Conservation (phyloP, 2,329 filamentous ascomycete species). For the Balansia obtecta region DNA sequence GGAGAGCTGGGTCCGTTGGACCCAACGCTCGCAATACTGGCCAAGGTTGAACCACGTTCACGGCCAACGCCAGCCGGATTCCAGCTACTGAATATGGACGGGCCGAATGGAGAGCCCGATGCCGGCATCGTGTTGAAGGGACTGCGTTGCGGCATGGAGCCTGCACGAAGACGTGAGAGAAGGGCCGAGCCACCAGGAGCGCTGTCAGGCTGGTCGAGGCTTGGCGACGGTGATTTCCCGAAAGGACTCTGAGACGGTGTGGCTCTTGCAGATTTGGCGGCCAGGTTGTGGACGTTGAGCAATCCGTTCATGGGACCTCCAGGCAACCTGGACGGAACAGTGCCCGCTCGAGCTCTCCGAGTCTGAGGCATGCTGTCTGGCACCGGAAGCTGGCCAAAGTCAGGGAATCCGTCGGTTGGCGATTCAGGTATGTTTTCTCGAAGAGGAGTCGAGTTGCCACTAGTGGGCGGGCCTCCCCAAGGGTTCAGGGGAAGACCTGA, state of each 20-base stretch:
- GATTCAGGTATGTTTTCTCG: conserved; percentile 97
- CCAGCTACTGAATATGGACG: conserved; percentile 86
- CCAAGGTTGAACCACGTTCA: conserved; percentile 76
- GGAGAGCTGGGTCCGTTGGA: conserved; percentile 87
- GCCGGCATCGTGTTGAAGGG: conserved; percentile 49
- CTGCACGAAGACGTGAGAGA: conserved; percentile 75
- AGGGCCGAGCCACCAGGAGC: conserved; percentile 53
- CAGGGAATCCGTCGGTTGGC: conserved; percentile 88
- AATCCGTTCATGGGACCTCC: conserved; percentile 53
- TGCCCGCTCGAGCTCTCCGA: conserved; percentile 80
- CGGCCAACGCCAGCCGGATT: conserved; percentile 51
- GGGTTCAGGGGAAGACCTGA: conserved; percentile 53
- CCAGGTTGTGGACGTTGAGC: conserved; percentile 40
- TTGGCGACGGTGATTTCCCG: conserved; percentile 50
- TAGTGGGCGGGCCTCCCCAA: conserved; percentile 94
- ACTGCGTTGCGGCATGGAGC: conserved; percentile 84
- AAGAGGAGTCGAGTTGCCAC: conserved; percentile 88
- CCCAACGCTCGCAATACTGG: conserved; percentile 69
- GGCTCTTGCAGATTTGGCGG: conserved; percentile 69
- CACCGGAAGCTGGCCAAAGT: conserved; percentile 63
- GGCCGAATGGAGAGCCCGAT: conserved; percentile 62
- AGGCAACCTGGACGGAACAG: conserved; percentile 89
- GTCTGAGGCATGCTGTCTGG: conserved; percentile 54
- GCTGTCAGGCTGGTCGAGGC: conserved; percentile 34
- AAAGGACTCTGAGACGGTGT: conserved; percentile 84